Evolutionary conservation across 108 stramenopile species (phyloP), one percentile per base, ranked within the genome.

Genomic region (Cylindrotheca closterium): DNA sequence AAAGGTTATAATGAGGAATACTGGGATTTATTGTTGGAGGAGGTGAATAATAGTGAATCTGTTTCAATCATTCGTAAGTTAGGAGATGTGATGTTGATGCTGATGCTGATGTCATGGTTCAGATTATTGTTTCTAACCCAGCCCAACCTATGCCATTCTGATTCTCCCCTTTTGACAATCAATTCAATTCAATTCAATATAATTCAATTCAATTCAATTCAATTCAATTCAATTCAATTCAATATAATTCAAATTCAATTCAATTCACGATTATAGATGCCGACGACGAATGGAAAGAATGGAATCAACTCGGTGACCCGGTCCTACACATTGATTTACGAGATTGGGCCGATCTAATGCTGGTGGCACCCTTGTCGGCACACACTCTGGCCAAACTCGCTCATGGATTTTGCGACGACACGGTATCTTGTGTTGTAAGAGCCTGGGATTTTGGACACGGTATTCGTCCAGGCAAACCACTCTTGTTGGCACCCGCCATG

Each of bases 401-500:
- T 22, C 70, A 81, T 42, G 96, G 96, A 47, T 54, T 95, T 25
- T 92, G 92, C 58, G 96, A 97, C 63, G 92, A 97, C 81, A 83
- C 92, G 15, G 60, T 94, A 47, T 79, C 87, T 2, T 91, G 89
- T 63, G 77, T 86, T 24, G 52, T 83, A 3, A 86, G 96, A 28
- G 96, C 96, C 24, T 97, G 96, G 96, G 93, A 95, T 67, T 86
- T 82, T 60, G 83, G 79, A 27, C 70, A 82, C 25, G 53, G 72
- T 31, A 17, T 31, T 22, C 54, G 67, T 29, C 68, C 59, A 10
- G 65, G 71, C 22, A 95, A 94, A 63, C 96, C 96, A 15, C 17
- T 94, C n/a, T 31, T 95, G 17, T 51, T 97, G 47, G 91, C 91
- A 25, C 96, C 96, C 7, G 96, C 96, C 30, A 97, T 97, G 96